Percentiles rank a stretch among this genome's conserved stretches.
Conservation (phyloP, 2,329 filamentous ascomycete genomes). For the Fusarium clavum region DNA sequence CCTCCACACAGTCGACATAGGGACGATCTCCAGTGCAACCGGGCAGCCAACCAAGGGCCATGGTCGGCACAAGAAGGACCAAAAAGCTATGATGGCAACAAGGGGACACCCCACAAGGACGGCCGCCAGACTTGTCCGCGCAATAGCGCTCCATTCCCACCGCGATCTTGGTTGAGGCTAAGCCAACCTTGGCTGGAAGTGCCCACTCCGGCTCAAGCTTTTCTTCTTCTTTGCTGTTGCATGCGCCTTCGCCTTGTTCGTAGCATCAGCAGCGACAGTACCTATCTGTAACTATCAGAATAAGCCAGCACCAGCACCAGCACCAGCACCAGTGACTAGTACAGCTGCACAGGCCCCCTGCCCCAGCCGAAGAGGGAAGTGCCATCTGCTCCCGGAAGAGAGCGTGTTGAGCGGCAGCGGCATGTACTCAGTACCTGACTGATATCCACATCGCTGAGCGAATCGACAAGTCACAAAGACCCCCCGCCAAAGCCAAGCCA, state of each 20-base stretch:
- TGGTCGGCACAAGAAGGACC: slow-evolving; percentile 27
- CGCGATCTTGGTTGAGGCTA: slow-evolving; percentile 43
- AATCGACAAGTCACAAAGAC: slow-evolving; percentile 29
- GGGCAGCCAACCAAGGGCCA: slow-evolving; percentile 40
- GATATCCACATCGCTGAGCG: slow-evolving; percentile 9
- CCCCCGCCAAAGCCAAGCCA: slow-evolving; percentile 30
- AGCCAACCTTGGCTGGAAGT: slow-evolving; percentile 37
- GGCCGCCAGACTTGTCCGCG: slow-evolving; percentile 48
- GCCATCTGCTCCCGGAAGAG: slow-evolving; percentile 36
- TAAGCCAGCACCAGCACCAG: slow-evolving; percentile 7
- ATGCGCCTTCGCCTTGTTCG: slow-evolving; percentile 32
- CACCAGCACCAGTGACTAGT: slow-evolving; percentile 11
- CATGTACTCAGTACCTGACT: slow-evolving; percentile 26
- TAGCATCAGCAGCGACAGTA: slow-evolving; percentile 17
- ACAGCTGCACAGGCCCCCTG: slow-evolving; percentile 23
- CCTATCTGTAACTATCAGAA: background rate
- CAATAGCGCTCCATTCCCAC: slow-evolving; percentile 47
- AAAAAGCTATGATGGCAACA: slow-evolving; percentile 31
- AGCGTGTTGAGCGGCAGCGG: slow-evolving; percentile 12
- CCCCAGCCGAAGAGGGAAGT: slow-evolving; percentile 38
- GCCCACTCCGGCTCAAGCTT: slow-evolving; percentile 44
- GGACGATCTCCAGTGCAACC: slow-evolving; percentile 41
- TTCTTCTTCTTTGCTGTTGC: slow-evolving; percentile 35
- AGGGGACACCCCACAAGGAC: slow-evolving; percentile 40
- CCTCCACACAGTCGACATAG: slow-evolving; percentile 45